Evolutionary conservation across 495 filamentous ascomycete genomes (phyloP), one percentile per base, ranked within the genome.

Genomic region (Podospora sp.): DNA sequence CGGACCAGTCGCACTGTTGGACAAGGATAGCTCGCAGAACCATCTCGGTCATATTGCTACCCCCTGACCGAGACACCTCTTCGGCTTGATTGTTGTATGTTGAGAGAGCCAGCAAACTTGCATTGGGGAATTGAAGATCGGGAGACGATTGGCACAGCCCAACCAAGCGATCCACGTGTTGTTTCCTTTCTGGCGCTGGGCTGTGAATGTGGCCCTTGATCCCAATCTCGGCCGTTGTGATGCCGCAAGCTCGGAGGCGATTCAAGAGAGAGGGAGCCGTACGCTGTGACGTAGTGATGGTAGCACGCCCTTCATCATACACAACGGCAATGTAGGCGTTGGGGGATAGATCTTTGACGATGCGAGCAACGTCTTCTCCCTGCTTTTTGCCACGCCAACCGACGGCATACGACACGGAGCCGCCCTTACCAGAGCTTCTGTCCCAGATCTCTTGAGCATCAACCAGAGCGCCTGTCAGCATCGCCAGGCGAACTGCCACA

Each of bases 311-410:
- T 20, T 82, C 73, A 57, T 85, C 83, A 35, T 76, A 82, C 6
- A 60, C 40, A 8, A 83, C 82, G 1, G 83, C 82, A 14, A 83
- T 62, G 52, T 85, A 85, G 18, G 78, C 77, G 72, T 83, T 65
- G 50, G 40, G 40, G 40, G 18, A 18, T 18, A 49, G 40, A 49
- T n/a, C n/a, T n/a, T n/a, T n/a, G n/a, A n/a, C n/a, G n/a, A n/a
- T n/a, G n/a, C n/a, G n/a, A n/a, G n/a, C n/a, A n/a, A n/a, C n/a
- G n/a, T n/a, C n/a, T n/a, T n/a, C n/a, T n/a, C n/a, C n/a, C n/a
- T n/a, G n/a, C n/a, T n/a, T n/a, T n/a, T n/a, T n/a, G n/a, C n/a
- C n/a, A n/a, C n/a, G n/a, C n/a, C n/a, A n/a, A n/a, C n/a, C n/a
- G n/a, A n/a, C n/a, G n/a, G n/a, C n/a, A n/a, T n/a, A n/a, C n/a